A percentile compares a stretch with the other conserved stretches of the same genome.
Evolutionary conservation across 805 yeast genomes (phyloP).

Genomic region (Candida suzukii): DNA sequence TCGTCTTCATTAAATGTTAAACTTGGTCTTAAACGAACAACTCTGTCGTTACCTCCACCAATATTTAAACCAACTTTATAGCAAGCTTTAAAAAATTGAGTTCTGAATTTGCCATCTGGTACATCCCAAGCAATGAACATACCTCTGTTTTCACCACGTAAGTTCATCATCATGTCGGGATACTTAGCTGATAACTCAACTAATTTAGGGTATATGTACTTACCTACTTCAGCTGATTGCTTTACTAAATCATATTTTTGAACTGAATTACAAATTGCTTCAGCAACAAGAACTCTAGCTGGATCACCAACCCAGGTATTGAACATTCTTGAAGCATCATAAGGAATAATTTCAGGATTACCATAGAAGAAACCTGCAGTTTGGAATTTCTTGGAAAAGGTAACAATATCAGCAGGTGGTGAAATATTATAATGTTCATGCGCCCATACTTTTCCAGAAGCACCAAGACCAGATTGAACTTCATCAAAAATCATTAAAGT

Average conservation of each 20-base stretch:
- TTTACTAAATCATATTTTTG: constrained; percentile 48
- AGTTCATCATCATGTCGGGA: constrained; percentile 45
- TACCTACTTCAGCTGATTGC: constrained; percentile 58
- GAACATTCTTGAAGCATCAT: constrained; percentile 79
- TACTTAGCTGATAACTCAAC: constrained; percentile 43
- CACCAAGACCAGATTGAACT: constrained; percentile 88
- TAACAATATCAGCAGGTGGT: constrained; percentile 76
- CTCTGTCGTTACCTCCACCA: constrained; percentile 78
- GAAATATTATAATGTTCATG: constrained; percentile 77
- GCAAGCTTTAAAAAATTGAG: constrained; percentile 52
- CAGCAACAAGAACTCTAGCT: constrained; percentile 68
- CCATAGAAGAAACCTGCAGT: constrained; percentile 83
- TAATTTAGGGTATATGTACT: constrained; percentile 53
- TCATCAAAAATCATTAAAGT: constrained; percentile 75
- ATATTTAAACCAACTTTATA: constrained; percentile 64
- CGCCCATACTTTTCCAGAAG: constrained; percentile 82
- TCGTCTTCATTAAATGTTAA: constrained; percentile 74
- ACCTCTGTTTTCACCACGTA: constrained; percentile 70
- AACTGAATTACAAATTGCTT: constrained; percentile 63
- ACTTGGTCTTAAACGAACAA: constrained; percentile 78
- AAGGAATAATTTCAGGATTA: constrained; percentile 66
- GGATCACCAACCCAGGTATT: constrained; percentile 96
- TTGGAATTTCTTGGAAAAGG: constrained; percentile 85
- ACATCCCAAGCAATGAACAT: constrained; percentile 82
- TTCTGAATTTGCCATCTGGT: constrained; percentile 47